Conservation (phyloP, 495 filamentous ascomycete genomes). For the Chlorociboria aeruginascens region DNA sequence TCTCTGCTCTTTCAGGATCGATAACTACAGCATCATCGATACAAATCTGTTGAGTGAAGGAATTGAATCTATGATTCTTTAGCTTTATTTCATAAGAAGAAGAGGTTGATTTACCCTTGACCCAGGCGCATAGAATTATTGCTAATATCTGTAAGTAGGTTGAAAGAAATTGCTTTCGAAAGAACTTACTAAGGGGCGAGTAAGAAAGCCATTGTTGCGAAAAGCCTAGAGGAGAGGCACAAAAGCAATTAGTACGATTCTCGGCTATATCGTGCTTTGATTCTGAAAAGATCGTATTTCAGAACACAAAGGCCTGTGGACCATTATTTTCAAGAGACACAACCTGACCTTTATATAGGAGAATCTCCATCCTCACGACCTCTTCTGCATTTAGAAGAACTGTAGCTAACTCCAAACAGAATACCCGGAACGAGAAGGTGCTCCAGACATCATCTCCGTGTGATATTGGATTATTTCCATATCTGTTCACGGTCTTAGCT, state of each 20-base stretch:
- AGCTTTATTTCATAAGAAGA: neutral
- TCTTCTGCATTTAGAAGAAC: too few species aligned
- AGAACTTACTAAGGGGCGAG: slow-evolving; percentile 14
- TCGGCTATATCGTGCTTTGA: neutral
- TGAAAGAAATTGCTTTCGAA: too few species aligned
- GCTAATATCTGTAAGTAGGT: neutral
- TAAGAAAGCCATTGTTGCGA: neutral
- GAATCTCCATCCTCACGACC: too few species aligned
- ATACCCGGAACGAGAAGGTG: too few species aligned
- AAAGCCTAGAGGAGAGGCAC: neutral
- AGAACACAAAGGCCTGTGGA: too few species aligned
- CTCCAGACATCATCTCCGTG: too few species aligned
- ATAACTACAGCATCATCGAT: slow-evolving; percentile 22
- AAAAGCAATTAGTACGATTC: neutral
- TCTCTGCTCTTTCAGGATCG: slow-evolving; percentile 6
- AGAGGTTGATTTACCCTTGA: slow-evolving; percentile 1
- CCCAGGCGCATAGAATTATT: slow-evolving; percentile 22
- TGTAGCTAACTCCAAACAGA: too few species aligned
- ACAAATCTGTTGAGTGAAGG: slow-evolving; percentile 21
- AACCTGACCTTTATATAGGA: too few species aligned
- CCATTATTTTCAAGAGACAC: too few species aligned
- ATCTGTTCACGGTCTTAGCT: too few species aligned
- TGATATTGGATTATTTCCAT: too few species aligned
- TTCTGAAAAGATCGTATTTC: too few species aligned
- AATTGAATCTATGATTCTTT: slow-evolving; percentile 19